Evolutionary conservation across 108 stramenopile genomes (phyloP).

Genomic region (Cyclotella cryptica): DNA sequence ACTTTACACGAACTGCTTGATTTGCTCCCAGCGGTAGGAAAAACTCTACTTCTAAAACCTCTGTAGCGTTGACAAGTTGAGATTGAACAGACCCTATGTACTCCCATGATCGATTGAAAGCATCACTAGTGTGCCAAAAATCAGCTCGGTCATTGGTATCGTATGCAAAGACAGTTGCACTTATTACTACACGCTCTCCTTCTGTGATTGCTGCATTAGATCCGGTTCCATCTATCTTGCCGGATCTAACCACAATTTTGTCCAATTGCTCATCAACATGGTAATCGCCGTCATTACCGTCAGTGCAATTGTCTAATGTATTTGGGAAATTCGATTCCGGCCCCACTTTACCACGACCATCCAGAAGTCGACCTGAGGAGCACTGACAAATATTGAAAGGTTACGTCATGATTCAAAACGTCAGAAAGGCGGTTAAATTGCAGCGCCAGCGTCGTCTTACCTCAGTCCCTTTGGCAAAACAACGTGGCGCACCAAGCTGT

Average conservation of each 20-base stretch:
- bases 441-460: not conserved
- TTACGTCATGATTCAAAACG: not conserved
- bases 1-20: conserved; percentile 13
- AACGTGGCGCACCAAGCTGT: conserved; percentile 7
- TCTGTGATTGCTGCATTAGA: not conserved
- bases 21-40: not conserved
- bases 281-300: not conserved
- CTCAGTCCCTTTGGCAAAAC: conserved; percentile 8
- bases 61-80: not conserved
- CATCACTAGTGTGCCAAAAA: conserved; percentile 11
- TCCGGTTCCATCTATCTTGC: conserved; percentile 2
- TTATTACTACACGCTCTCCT: not conserved
- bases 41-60: conserved; percentile 2
- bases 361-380: conserved; percentile 2
- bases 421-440: not conserved
- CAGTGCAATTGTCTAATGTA: not conserved
- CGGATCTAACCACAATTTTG: conserved; percentile 1
- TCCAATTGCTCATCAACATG: conserved; percentile 12
- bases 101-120: conserved; percentile 1
- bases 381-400: not conserved
- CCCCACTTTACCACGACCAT: conserved; percentile 11
- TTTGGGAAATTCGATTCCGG: conserved; percentile 1
- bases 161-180: conserved; percentile 6
- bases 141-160: conserved; percentile 10
- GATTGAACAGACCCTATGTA: conserved; percentile 2